Percentiles rank a stretch among this genome's conserved stretches.
These are phyloP conservation scores for Neopestalotiopsis clavispora DNA, from an alignment of 2,329 filamentous ascomycete species.

Conservation along the genomic window DNA sequence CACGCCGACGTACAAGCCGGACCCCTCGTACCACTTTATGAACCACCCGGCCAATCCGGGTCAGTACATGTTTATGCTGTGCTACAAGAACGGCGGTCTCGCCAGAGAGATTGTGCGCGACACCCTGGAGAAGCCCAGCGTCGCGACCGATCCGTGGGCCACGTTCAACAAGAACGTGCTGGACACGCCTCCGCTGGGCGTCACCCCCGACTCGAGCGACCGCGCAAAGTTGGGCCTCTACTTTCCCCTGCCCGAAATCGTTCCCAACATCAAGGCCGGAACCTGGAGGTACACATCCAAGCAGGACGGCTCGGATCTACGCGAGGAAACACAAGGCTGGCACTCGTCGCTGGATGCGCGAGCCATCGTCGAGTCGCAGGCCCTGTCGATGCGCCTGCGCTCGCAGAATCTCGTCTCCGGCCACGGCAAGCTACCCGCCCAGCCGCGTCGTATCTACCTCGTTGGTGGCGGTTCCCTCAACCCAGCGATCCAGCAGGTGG, in stretches of 20 bases:
- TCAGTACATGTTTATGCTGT: conserved; percentile 99
- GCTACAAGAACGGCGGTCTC: conserved; percentile 97
- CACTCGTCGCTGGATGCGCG: conserved; percentile 75
- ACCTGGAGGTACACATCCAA: conserved; percentile 80
- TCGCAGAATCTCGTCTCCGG: conserved; percentile 75
- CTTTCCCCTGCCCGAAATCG: conserved; percentile 93
- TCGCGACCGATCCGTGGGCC: conserved; percentile 66
- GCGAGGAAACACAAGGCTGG: conserved; percentile 51
- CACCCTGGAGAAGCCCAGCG: conserved; percentile 64
- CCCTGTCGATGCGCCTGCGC: conserved; percentile 87
- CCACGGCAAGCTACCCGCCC: conserved; percentile 68
- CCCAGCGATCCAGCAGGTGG: conserved; percentile 82
- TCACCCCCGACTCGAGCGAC: conserved; percentile 51
- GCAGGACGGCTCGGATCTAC: conserved; percentile 58
- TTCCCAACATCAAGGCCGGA: conserved; percentile 85
- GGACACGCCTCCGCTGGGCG: conserved; percentile 71
- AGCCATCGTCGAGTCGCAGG: conserved; percentile 91
- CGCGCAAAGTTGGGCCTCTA: conserved; percentile 89
- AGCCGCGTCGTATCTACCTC: conserved; percentile 89
- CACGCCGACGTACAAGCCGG: conserved; percentile 87
- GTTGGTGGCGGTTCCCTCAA: conserved; percentile 93
- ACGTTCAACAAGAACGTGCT: conserved; percentile 78
- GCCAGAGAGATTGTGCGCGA: conserved; percentile 91
- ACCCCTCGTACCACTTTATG: conserved; percentile 95
- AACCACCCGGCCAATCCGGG: conserved; percentile 91